Evolutionary conservation across 306 rosid species (phyloP), one percentile per base, ranked within the genome.

Genomic region (Oxytropis ochrocephala): DNA sequence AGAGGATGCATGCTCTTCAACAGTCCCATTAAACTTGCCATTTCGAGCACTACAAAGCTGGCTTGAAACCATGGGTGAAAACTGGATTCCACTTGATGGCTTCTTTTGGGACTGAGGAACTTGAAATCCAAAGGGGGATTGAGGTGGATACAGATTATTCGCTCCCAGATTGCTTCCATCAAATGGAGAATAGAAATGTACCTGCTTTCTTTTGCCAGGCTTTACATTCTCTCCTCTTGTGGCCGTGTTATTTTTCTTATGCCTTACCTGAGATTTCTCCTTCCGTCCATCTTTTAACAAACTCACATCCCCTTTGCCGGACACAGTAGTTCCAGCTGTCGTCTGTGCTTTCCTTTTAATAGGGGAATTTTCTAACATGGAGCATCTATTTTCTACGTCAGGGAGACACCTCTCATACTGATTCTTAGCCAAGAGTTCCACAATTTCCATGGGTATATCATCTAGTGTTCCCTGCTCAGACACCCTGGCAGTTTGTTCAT

Each of bases 401-500:
- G 81, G 86, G 71, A 82, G 94, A 74, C 82, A 70, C 76, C 97
- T 89, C 84, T 91, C 97, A 16, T 87, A 89, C 79, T 91, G 96
- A 84, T 84, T 78, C 84, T 72, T 87, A 0, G 97, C 97, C 96
- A 95, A 76, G 64, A 91, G 89, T 80, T 95, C 99, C 29, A 91
- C 95, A 59, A 95, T 89, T 77, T 94, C 99, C 97, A 87, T 91
- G 19, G 95, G 97, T 53, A 91, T 87, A 73, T 86, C 99, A 80
- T 95, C 97, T 11, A 44, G 69, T 66, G 85, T 64, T 60, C 89
- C 96, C 17, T 75, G 75, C 65, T 91, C 91, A 61, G 91, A 73
- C 50, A 35, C 79, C 64, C 56, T 86, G 42, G 70, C 41, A 64
- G 77, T 76, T 60, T 76, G 85, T 49, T 83, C 77, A 72, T 75